phyloP scores from a whole-genome alignment of 805 yeast species.

The Pichia exigua region DNA sequence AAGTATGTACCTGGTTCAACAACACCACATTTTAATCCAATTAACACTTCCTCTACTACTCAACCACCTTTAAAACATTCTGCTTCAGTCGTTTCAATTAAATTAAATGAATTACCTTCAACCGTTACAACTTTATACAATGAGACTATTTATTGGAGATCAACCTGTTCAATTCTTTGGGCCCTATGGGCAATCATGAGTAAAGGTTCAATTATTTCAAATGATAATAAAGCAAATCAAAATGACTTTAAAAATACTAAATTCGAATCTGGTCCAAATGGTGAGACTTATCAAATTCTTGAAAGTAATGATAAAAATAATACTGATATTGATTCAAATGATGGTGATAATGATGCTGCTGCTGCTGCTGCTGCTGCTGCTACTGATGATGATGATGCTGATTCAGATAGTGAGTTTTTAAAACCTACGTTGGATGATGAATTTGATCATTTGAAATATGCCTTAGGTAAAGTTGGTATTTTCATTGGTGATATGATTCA shows the following conservation, averaged over 20 bases:
- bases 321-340: constrained; percentile 20
- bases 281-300: constrained; percentile 37
- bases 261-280: constrained; percentile 47
- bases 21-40: constrained; percentile 20
- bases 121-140: constrained; percentile 45
- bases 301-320: constrained; percentile 23
- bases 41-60: constrained; percentile 12
- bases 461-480: constrained; percentile 65
- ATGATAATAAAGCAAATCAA: not conserved
- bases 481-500: constrained; percentile 68
- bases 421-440: constrained; percentile 40
- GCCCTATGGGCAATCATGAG: constrained; percentile 80
- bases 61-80: constrained; percentile 9
- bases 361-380: constrained; percentile 21
- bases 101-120: constrained; percentile 27
- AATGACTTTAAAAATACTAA: constrained; percentile 15
- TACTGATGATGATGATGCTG: constrained; percentile 20
- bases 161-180: constrained; percentile 76
- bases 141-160: constrained; percentile 71
- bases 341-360: constrained; percentile 21
- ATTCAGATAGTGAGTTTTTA: constrained; percentile 20
- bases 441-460: constrained; percentile 71
- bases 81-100: constrained; percentile 29
- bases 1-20: constrained; percentile 40
- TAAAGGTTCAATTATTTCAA: constrained; percentile 16